Conservation (phyloP, 352 stramenopile species). For the Globisporangium cylindrosporum region DNA sequence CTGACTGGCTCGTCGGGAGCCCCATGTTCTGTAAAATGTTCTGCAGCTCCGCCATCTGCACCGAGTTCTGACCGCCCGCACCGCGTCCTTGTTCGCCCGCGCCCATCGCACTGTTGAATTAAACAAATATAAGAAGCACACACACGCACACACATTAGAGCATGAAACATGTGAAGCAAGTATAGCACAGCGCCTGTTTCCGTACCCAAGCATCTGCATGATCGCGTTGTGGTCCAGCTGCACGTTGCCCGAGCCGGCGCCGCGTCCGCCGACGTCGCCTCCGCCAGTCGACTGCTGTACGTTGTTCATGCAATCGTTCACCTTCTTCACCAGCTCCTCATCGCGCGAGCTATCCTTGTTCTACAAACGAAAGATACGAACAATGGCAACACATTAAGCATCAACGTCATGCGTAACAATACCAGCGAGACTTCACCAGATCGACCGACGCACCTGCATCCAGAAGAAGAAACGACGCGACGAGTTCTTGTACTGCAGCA, state of each 20-base stretch:
- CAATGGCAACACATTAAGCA: neutral
- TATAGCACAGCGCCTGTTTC: neutral
- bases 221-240: slow-evolving; percentile 89
- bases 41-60: slow-evolving; percentile 86
- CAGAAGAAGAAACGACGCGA: slow-evolving; percentile 93
- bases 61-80: slow-evolving; percentile 35
- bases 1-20: slow-evolving; percentile 62
- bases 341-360: slow-evolving; percentile 88
- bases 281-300: slow-evolving; percentile 41
- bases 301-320: slow-evolving; percentile 90
- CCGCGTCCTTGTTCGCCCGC: slow-evolving; percentile 62
- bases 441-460: slow-evolving; percentile 77
- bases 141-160: neutral
- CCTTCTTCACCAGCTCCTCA: slow-evolving; percentile 83
- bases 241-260: slow-evolving; percentile 45
- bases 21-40: slow-evolving; percentile 89
- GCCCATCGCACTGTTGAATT: slow-evolving; percentile 53
- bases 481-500: slow-evolving; percentile 93
- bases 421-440: neutral
- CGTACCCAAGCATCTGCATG: slow-evolving; percentile 88
- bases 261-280: slow-evolving; percentile 26
- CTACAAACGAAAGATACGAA: slow-evolving; percentile 20
- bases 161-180: neutral
- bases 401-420: neutral
- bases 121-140: neutral